Conservation (phyloP, 1,284 basidiomycete genomes). For the Neolentinus lepideus region DNA sequence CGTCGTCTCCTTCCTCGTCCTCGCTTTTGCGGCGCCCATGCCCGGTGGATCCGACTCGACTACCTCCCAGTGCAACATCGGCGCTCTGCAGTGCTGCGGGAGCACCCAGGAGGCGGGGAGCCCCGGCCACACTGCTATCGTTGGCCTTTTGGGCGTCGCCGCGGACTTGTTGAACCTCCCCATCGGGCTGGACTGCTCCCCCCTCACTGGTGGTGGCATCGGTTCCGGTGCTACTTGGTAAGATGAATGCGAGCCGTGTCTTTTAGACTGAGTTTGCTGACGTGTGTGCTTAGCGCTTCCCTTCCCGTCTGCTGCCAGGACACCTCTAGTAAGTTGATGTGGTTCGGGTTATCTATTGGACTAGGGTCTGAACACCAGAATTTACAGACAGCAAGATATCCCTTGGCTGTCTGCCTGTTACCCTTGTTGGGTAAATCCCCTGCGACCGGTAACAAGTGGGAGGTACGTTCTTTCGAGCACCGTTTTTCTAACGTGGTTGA, state of each 20-base stretch:
- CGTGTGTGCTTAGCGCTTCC: background rate
- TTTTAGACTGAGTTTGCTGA: too few species aligned
- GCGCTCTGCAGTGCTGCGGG: slow-evolving; percentile 8
- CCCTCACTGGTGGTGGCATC: slow-evolving; percentile 21
- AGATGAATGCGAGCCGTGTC: slow-evolving; percentile 1
- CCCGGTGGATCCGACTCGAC: background rate
- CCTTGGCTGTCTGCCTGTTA: background rate
- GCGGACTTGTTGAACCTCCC: slow-evolving; percentile 3
- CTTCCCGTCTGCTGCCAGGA: background rate
- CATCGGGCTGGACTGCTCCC: slow-evolving; percentile 30
- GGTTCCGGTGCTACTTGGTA: slow-evolving; percentile 29
- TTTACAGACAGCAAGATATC: background rate
- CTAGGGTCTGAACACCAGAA: background rate
- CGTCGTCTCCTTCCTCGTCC: background rate
- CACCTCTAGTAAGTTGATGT: background rate
- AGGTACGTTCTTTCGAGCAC: too few species aligned
- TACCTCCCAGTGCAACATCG: slow-evolving; percentile 4
- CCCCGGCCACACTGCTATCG: background rate
- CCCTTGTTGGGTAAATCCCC: background rate
- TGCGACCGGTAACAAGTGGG: too few species aligned
- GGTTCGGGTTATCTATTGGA: background rate
- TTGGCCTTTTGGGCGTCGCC: background rate
- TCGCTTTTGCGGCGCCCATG: background rate
- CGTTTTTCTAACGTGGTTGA: too few species aligned
- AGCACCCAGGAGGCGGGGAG: background rate